These are phyloP conservation scores for Apocynum venetum DNA, from an alignment of 257 asterid species.

Conservation along the genomic window DNA sequence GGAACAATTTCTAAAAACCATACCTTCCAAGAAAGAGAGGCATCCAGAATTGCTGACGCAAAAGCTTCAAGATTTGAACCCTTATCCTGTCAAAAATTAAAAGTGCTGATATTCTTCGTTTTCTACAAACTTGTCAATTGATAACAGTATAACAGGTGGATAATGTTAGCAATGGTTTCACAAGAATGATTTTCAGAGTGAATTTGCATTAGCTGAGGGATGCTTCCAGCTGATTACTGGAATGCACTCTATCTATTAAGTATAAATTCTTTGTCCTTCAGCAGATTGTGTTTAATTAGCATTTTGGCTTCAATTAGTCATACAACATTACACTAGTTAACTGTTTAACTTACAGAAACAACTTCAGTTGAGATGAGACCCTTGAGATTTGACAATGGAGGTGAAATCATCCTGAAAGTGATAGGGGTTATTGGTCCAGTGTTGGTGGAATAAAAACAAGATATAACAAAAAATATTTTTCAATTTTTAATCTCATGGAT, in stretches of 20 bases:
- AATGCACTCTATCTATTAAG: neutral
- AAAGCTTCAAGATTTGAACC: conserved; percentile 53
- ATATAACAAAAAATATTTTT: neutral
- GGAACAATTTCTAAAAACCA: conserved; percentile 3
- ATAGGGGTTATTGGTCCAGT: neutral
- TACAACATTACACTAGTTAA: neutral
- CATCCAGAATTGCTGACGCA: conserved; percentile 37
- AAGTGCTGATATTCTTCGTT: neutral
- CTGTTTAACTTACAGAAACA: conserved; percentile 31
- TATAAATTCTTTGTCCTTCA: neutral
- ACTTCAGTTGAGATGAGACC: conserved; percentile 46
- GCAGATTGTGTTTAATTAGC: neutral
- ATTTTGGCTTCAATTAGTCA: neutral
- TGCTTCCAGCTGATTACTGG: neutral
- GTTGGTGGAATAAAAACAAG: neutral
- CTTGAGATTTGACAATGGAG: conserved; percentile 47
- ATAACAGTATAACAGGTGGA: neutral
- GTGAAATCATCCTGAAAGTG: conserved; percentile 49
- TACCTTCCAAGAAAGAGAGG: conserved; percentile 62
- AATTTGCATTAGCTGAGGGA: neutral
- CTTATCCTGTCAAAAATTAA: conserved; percentile 32
- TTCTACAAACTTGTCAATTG: neutral
- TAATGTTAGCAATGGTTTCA: no score
- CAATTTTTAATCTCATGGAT: neutral
- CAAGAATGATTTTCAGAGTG: neutral